phyloP scores from a whole-genome alignment of 2,329 filamentous ascomycete species.

The Emericellopsis atlantica region DNA sequence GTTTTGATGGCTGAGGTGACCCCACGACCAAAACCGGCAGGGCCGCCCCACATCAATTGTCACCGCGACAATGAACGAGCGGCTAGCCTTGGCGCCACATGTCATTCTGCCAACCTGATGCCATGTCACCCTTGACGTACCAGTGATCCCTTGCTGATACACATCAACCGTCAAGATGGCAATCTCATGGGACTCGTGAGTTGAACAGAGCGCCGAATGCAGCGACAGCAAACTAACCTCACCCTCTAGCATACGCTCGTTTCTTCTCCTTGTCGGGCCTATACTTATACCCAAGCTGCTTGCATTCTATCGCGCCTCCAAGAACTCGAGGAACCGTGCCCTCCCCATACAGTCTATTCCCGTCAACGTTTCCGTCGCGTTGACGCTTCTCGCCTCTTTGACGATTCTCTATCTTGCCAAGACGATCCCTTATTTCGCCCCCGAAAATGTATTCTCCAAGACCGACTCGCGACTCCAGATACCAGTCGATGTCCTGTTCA shows the following conservation, averaged over 20 bases:
- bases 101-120: not conserved
- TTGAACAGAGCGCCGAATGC: not conserved
- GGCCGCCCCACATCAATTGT: no score
- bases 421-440: slow-evolving; percentile 54
- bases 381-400: slow-evolving; percentile 45
- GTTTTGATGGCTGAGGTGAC: no score
- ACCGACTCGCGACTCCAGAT: slow-evolving; percentile 78
- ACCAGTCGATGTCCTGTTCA: slow-evolving; percentile 74
- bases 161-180: slow-evolving; percentile 1
- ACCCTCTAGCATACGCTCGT: slow-evolving; percentile 34
- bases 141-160: not conserved
- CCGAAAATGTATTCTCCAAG: slow-evolving; percentile 68
- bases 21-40: no score
- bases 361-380: slow-evolving; percentile 36
- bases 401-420: slow-evolving; percentile 35
- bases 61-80: no score
- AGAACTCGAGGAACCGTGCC: slow-evolving; percentile 25
- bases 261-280: slow-evolving; percentile 55
- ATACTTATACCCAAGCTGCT: slow-evolving; percentile 56
- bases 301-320: slow-evolving; percentile 47
- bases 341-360: slow-evolving; percentile 44
- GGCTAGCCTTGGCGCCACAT: not conserved
- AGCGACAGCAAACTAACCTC: slow-evolving; percentile 1
- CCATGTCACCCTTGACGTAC: not conserved
- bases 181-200: slow-evolving; percentile 7